Evolutionary conservation across 805 yeast species (phyloP).

Genomic region (Starmerella etchellsii): DNA sequence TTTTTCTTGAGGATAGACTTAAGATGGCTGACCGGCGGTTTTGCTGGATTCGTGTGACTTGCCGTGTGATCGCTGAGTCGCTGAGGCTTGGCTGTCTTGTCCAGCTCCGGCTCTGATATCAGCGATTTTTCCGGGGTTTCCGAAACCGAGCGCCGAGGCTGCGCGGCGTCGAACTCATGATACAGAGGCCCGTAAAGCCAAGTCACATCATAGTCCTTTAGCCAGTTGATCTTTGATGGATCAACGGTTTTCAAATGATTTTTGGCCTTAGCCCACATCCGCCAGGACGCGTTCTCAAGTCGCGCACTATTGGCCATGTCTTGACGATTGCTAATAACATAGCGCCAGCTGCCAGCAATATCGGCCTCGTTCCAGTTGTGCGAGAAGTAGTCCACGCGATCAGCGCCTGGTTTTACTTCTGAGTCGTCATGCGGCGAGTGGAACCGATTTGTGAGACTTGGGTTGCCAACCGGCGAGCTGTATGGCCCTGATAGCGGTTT

Average conservation of each 20-base stretch:
- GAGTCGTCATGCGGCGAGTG: slow-evolving; percentile 19
- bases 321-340: slow-evolving; percentile 67
- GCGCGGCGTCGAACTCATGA: slow-evolving; percentile 26
- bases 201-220: slow-evolving; percentile 90
- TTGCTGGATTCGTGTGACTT: neutral
- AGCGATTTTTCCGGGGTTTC: neutral
- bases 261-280: slow-evolving; percentile 85
- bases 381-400: slow-evolving; percentile 88
- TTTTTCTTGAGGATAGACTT: slow-evolving; percentile 85
- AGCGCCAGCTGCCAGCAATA: slow-evolving; percentile 90
- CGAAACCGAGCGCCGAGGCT: neutral
- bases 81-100: neutral
- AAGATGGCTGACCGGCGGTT: slow-evolving; percentile 23
- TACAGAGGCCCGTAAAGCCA: slow-evolving; percentile 93
- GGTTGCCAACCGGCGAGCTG: neutral
- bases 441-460: too few species aligned
- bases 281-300: slow-evolving; percentile 78
- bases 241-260: slow-evolving; percentile 58
- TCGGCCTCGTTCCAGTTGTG: slow-evolving; percentile 94
- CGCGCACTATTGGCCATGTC: slow-evolving; percentile 75
- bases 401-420: slow-evolving; percentile 55
- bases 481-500: neutral
- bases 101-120: too few species aligned
- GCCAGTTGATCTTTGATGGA: slow-evolving; percentile 91
- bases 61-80: neutral